phyloP scores from a whole-genome alignment of 768 basidiomycete genomes.

The Lepiota venenata region DNA sequence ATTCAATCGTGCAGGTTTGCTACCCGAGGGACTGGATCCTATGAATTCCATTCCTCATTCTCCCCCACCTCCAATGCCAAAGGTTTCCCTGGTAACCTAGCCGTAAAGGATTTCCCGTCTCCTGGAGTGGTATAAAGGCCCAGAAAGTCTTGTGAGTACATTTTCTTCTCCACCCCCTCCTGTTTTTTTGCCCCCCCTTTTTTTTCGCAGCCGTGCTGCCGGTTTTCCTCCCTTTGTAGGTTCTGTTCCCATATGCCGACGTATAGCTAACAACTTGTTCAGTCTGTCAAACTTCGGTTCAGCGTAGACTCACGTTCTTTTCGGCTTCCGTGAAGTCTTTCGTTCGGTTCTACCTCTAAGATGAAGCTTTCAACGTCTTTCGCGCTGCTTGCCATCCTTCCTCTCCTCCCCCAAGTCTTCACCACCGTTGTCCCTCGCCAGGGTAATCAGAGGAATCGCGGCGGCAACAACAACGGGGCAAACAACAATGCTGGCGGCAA shows the following conservation, averaged over 20 bases:
- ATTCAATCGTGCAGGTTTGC: no score
- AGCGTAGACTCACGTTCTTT: conserved; percentile 29
- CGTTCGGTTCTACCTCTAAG: conserved; percentile 23
- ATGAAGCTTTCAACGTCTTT: conserved; percentile 48
- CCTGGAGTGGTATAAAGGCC: conserved; percentile 17
- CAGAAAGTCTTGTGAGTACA: not conserved
- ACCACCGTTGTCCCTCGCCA: conserved; percentile 27
- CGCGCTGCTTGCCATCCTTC: conserved; percentile 28
- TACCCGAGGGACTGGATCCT: no score
- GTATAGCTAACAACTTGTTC: not conserved
- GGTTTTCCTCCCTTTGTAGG: conserved; percentile 25
- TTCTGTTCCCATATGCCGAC: not conserved
- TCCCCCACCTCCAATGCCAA: not conserved
- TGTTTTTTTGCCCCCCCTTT: conserved; percentile 18
- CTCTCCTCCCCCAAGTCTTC: conserved; percentile 33
- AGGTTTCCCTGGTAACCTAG: conserved; percentile 23
- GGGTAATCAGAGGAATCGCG: conserved; percentile 4
- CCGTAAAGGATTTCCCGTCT: not conserved
- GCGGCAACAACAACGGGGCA: conserved; percentile 6
- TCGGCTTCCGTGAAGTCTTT: conserved; percentile 46
- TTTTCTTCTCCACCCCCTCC: not conserved
- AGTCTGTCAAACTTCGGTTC: conserved; percentile 24
- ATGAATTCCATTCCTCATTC: not conserved
- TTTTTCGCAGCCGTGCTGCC: conserved; percentile 56
- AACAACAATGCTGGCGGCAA: not conserved